Evolutionary conservation across 1,284 basidiomycete species (phyloP).

Genomic region (Cutaneotrichosporon mucoides): DNA sequence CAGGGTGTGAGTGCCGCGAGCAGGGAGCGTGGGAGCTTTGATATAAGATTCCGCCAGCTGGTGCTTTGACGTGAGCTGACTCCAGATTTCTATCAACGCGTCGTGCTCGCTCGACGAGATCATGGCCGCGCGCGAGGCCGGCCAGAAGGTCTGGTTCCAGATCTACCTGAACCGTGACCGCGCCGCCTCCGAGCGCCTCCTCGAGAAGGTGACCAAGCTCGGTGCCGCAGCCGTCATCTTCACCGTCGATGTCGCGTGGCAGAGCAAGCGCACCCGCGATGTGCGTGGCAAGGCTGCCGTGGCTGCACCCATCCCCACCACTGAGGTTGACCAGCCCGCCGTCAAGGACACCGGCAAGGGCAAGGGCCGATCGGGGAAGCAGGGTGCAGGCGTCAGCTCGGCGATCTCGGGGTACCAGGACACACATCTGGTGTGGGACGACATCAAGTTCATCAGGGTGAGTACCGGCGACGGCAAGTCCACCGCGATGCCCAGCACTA

Average conservation of each 20-base stretch:
- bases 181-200: constrained; percentile 61
- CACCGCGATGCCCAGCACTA: too few species aligned
- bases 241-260: constrained; percentile 83
- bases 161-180: constrained; percentile 80
- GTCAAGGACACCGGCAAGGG: background rate
- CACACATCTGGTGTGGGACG: constrained; percentile 49
- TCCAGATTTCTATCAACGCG: constrained; percentile 69
- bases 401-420: constrained; percentile 55
- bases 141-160: constrained; percentile 73
- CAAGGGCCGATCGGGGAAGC: background rate
- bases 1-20: constrained; percentile 60
- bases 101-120: constrained; percentile 64
- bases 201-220: constrained; percentile 52
- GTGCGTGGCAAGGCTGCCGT: constrained; percentile 47
- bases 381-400: constrained; percentile 39
- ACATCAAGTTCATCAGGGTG: constrained; percentile 48
- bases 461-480: constrained; percentile 4
- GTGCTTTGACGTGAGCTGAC: background rate
- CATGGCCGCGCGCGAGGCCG: constrained; percentile 49
- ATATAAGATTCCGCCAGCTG: too few species aligned
- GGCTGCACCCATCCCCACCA: constrained; percentile 5
- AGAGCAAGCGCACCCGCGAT: constrained; percentile 84
- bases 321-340: background rate
- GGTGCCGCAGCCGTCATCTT: constrained; percentile 70
- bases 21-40: too few species aligned